Evolutionary conservation across 2,329 filamentous ascomycete species (phyloP).

Genomic region (Arthrobotrys megalospora): DNA sequence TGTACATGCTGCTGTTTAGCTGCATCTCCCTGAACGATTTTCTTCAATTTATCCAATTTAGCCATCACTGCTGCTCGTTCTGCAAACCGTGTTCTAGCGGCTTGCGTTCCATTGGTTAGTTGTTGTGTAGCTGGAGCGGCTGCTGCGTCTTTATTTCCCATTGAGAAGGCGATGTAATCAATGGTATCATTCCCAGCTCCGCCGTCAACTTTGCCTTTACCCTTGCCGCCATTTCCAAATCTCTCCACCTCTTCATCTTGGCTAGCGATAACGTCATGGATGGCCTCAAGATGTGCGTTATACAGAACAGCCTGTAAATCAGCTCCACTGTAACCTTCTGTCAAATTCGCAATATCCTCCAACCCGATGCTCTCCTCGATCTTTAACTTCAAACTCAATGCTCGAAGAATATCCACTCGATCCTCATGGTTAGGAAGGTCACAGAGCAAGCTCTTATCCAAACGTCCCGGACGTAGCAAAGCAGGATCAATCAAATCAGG

Average conservation of each 20-base stretch:
- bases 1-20: conserved; percentile 19
- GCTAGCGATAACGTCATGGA: conserved; percentile 88
- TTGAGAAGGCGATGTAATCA: conserved; percentile 63
- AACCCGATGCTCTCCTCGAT: conserved; percentile 75
- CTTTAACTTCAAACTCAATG: conserved; percentile 80
- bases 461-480: conserved; percentile 86
- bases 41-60: conserved; percentile 85
- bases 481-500: conserved; percentile 97
- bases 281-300: conserved; percentile 96
- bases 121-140: conserved; percentile 68
- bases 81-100: conserved; percentile 74
- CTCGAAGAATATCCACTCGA: conserved; percentile 87
- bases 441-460: conserved; percentile 94
- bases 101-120: conserved; percentile 48
- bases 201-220: conserved; percentile 67
- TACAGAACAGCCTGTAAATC: conserved; percentile 95
- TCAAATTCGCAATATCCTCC: conserved; percentile 81
- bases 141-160: conserved; percentile 64
- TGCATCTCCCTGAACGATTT: conserved; percentile 63
- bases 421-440: conserved; percentile 87
- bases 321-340: conserved; percentile 92
- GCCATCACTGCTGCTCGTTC: conserved; percentile 83
- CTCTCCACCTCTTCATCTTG: conserved; percentile 68
- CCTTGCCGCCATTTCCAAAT: conserved; percentile 64
- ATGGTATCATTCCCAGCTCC: conserved; percentile 65